Evolutionary conservation across 495 filamentous ascomycete species (phyloP), one percentile per base, ranked within the genome.

Genomic region (Lindgomyces ingoldianus): DNA sequence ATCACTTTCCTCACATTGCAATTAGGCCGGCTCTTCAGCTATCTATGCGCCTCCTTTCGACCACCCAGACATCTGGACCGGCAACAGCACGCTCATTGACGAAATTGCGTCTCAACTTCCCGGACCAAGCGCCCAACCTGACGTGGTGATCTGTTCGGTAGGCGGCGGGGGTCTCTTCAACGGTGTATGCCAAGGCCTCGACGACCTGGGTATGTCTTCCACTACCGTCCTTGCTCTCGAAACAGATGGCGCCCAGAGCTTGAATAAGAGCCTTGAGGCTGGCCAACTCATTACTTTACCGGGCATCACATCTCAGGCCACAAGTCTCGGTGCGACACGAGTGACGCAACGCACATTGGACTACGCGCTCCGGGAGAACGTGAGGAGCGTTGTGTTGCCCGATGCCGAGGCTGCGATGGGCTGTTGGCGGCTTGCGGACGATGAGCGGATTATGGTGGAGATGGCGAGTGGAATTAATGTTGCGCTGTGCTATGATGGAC

Each of bases 41-140:
- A 71, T 93, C n/a, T 96, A 97, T 74, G 90, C 94, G 8, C 89
- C 91, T 30, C 94, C 94, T 16, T 98, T 97, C 68, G 91, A 98
- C 73, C 84, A 96, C 75, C 79, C 84, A 30, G 85, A 88, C 64
- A 85, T 97, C 67, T 97, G 94, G 93, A 77, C 85, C 26, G 94
- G 94, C 27, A 83, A 87, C 67, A 78, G 82, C 44, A 90, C 84
- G 1, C 69, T 97, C 36, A 74, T 96, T 22, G 83, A 88, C 62
- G 94, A 98, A 75, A 73, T 96, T 10, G 77, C 80, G 22, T 65
- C 74, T 19, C 87, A 91, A 73, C 73, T 90, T 60, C 72, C n/a
- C n/a, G n/a, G n/a, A n/a, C n/a, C 75, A 3, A 64, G 73, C 14
- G 57, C 72, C n/a, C 65, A 58, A 22, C 61, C 67, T 16, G 87